Percentiles rank a stretch among this genome's conserved stretches.
Evolutionary conservation across 2,329 filamentous ascomycete genomes (phyloP).

Genomic region (Malbranchea cinnamomea): DNA sequence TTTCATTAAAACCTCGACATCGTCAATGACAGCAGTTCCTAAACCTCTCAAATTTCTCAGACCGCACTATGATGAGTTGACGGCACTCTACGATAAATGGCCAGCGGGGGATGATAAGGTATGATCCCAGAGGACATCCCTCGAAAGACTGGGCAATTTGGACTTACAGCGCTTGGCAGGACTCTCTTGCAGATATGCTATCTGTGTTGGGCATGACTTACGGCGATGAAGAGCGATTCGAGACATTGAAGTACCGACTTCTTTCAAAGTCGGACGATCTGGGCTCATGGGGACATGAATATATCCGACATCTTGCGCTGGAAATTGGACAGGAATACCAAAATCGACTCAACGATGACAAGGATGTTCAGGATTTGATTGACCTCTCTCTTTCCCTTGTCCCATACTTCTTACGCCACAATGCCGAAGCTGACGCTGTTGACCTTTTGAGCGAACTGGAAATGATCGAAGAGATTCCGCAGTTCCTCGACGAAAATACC

Average conservation of each 20-base stretch:
- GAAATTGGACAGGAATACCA: conserved; percentile 93
- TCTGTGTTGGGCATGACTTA: conserved; percentile 99
- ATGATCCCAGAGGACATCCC: conserved; percentile 15
- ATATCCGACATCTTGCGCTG: conserved; percentile 84
- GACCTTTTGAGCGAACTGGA: conserved; percentile 94
- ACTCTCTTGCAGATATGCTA: conserved; percentile 78
- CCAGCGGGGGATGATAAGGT: conserved; percentile 70
- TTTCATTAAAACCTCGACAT: conserved; percentile 97
- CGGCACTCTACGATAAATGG: conserved; percentile 83
- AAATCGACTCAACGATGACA: conserved; percentile 72
- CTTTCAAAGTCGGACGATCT: conserved; percentile 84
- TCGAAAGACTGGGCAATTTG: too few relatives aligned
- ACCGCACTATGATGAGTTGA: conserved; percentile 85
- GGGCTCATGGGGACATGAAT: conserved; percentile 96
- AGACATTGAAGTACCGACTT: conserved; percentile 90
- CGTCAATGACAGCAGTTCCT: conserved; percentile 97
- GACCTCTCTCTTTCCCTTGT: conserved; percentile 74
- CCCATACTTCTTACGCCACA: conserved; percentile 90
- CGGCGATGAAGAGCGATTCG: conserved; percentile 87
- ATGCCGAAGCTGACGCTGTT: conserved; percentile 94
- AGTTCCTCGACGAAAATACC: conserved; percentile 85
- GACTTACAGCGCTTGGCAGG: conserved; percentile 26
- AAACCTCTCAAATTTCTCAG: conserved; percentile 96
- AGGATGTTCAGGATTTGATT: conserved; percentile 67
- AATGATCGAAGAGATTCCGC: conserved; percentile 82